Percentiles rank a stretch among this genome's conserved stretches.
Evolutionary conservation across 768 basidiomycete species (phyloP).

Genomic region (Rhizopogon vinicolor): DNA sequence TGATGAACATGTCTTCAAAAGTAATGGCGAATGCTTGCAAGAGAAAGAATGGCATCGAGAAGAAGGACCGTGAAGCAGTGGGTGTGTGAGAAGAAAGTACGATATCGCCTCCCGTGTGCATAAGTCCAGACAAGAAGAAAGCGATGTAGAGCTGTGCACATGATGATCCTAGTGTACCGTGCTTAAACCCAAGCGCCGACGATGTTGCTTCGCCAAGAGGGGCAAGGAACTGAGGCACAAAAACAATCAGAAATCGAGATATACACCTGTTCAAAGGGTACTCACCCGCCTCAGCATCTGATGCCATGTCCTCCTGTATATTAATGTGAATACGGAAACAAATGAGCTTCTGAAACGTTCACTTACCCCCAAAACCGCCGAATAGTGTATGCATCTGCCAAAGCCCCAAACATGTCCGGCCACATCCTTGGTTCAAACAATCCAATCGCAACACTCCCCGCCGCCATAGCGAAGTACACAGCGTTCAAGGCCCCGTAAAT

Average conservation of each 20-base stretch:
- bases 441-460: too few relatives aligned
- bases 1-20: slow-evolving; percentile 26
- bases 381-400: too few relatives aligned
- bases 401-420: too few relatives aligned
- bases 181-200: slow-evolving; percentile 15
- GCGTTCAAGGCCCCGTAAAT: too few relatives aligned
- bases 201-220: slow-evolving; percentile 23
- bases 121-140: slow-evolving; percentile 28
- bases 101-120: slow-evolving; percentile 31
- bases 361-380: too few relatives aligned
- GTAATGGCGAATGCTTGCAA: slow-evolving; percentile 30
- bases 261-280: not conserved
- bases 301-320: slow-evolving; percentile 32
- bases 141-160: slow-evolving; percentile 32
- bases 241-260: not conserved
- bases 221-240: slow-evolving; percentile 17
- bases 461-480: too few relatives aligned
- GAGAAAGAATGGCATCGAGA: slow-evolving; percentile 21
- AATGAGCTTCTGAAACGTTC: too few relatives aligned
- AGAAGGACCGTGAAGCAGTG: slow-evolving; percentile 6
- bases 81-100: slow-evolving; percentile 9
- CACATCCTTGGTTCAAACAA: too few relatives aligned
- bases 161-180: slow-evolving; percentile 19
- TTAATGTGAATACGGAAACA: too few relatives aligned
- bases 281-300: slow-evolving; percentile 32